These are phyloP conservation scores for Leptomonas seymouri DNA, from an alignment of 208 protist genomes.

Conservation along the genomic window DNA sequence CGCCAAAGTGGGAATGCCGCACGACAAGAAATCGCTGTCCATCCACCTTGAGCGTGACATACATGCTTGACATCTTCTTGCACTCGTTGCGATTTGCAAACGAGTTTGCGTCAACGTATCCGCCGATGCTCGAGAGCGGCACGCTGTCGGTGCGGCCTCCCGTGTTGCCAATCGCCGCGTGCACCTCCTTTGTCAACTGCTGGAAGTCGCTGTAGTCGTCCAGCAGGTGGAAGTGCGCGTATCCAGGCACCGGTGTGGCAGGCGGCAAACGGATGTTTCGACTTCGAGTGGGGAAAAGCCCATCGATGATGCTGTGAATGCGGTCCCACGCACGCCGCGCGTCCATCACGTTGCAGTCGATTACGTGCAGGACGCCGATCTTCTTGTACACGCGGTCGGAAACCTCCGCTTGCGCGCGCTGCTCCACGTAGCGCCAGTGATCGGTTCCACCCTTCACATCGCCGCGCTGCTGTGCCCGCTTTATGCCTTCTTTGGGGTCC, in stretches of 20 bases:
- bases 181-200: slow-evolving; percentile 62
- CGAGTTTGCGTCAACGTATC: slow-evolving; percentile 68
- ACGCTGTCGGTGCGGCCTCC: slow-evolving; percentile 63
- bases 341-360: slow-evolving; percentile 47
- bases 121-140: slow-evolving; percentile 75
- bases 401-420: slow-evolving; percentile 67
- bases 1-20: slow-evolving; percentile 67
- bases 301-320: slow-evolving; percentile 59
- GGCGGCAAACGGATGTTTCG: slow-evolving; percentile 31
- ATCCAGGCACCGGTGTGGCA: slow-evolving; percentile 28
- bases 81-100: slow-evolving; percentile 47
- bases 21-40: slow-evolving; percentile 78
- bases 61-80: slow-evolving; percentile 43
- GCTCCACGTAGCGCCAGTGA: slow-evolving; percentile 70
- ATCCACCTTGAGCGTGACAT: slow-evolving; percentile 85
- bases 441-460: slow-evolving; percentile 53
- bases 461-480: slow-evolving; percentile 55
- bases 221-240: slow-evolving; percentile 46
- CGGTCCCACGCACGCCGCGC: slow-evolving; percentile 44
- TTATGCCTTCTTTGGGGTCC: slow-evolving; percentile 55
- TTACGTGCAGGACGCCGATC: slow-evolving; percentile 50
- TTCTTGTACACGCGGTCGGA: slow-evolving; percentile 65
- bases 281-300: slow-evolving; percentile 38
- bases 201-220: slow-evolving; percentile 59
- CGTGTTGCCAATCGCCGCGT: slow-evolving; percentile 64